A percentile compares a stretch with the other conserved stretches of the same genome.
phyloP scores from a whole-genome alignment of 768 basidiomycete species.

The Neoboletus brunneissimus region DNA sequence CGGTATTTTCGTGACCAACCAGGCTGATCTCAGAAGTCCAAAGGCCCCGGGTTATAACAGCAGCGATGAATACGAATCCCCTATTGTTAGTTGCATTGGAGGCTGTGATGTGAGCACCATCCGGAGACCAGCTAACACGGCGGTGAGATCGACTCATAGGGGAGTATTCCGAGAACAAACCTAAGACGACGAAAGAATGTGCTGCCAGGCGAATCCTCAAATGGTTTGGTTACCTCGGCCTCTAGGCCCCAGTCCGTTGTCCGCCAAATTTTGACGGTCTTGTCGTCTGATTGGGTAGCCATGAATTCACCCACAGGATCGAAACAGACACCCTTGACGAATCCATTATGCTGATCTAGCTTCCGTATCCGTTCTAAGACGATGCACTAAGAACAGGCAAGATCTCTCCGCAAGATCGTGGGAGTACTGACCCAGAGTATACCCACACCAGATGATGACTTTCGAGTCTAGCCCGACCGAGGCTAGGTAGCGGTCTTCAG shows the following conservation, averaged over 20 bases:
- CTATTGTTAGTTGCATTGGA: constrained; percentile 96
- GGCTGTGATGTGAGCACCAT: constrained; percentile 97
- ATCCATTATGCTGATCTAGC: constrained; percentile 88
- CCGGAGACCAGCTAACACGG: constrained; percentile 86
- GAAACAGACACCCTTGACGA: constrained; percentile 99
- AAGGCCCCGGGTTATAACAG: constrained; percentile 84
- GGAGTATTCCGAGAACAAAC: constrained; percentile 35
- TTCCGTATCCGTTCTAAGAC: constrained; percentile 72
- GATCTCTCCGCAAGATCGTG: background rate
- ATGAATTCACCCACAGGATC: constrained; percentile 97
- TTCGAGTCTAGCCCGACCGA: constrained; percentile 91
- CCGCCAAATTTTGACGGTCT: constrained; percentile 95
- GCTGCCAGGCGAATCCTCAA: constrained; percentile 89
- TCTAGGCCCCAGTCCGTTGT: constrained; percentile 90
- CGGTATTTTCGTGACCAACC: constrained; percentile 95
- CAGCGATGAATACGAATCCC: constrained; percentile 96
- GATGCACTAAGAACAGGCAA: background rate
- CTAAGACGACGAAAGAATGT: constrained; percentile 92
- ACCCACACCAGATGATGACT: constrained; percentile 93
- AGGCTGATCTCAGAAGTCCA: constrained; percentile 93
- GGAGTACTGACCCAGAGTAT: constrained; percentile 68
- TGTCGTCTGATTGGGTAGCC: constrained; percentile 97
- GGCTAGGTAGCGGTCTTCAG: constrained; percentile 88
- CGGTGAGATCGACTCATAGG: background rate
- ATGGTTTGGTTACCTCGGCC: constrained; percentile 83